Conservation (phyloP, 2,329 filamentous ascomycete species). For the Cladosporium sp. region DNA sequence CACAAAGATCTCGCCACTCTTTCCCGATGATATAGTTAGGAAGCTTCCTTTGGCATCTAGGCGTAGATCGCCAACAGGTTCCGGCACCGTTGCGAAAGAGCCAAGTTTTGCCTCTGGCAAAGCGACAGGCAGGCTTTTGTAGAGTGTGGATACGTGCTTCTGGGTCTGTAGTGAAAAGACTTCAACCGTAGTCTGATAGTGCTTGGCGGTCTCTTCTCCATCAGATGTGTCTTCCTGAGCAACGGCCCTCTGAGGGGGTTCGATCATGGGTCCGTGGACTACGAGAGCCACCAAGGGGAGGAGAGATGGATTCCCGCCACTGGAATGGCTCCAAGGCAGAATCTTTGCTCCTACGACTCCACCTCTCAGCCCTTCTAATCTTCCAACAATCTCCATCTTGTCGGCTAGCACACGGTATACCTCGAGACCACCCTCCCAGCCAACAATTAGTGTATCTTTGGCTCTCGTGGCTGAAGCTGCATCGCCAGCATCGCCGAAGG, state of each 20-base stretch:
- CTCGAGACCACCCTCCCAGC: constrained; percentile 75
- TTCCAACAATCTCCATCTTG: constrained; percentile 65
- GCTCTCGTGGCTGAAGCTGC: constrained; percentile 39
- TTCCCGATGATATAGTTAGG: constrained; percentile 71
- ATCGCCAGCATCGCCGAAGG: constrained; percentile 49
- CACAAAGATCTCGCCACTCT: constrained; percentile 82
- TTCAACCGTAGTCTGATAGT: constrained; percentile 84
- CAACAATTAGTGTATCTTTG: constrained; percentile 68
- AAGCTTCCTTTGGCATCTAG: constrained; percentile 69
- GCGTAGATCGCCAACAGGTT: constrained; percentile 67
- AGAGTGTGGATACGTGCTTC: constrained; percentile 66
- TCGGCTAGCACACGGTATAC: constrained; percentile 70
- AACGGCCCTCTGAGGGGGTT: constrained; percentile 32
- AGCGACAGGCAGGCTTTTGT: constrained; percentile 63
- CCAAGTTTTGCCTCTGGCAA: constrained; percentile 22
- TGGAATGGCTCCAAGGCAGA: constrained; percentile 61
- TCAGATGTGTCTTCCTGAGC: constrained; percentile 33
- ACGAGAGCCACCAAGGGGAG: constrained; percentile 76
- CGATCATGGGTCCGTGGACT: constrained; percentile 69
- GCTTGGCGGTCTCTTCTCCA: constrained; percentile 42
- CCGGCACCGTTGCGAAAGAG: constrained; percentile 41
- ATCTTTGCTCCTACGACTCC: constrained; percentile 80
- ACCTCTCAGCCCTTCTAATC: constrained; percentile 72
- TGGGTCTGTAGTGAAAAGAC: constrained; percentile 80
- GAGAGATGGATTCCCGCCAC: constrained; percentile 50